A percentile compares a stretch with the other conserved stretches of the same genome.
phyloP scores from a whole-genome alignment of 805 yeast genomes.

The Spencermartinsiella europaea region DNA sequence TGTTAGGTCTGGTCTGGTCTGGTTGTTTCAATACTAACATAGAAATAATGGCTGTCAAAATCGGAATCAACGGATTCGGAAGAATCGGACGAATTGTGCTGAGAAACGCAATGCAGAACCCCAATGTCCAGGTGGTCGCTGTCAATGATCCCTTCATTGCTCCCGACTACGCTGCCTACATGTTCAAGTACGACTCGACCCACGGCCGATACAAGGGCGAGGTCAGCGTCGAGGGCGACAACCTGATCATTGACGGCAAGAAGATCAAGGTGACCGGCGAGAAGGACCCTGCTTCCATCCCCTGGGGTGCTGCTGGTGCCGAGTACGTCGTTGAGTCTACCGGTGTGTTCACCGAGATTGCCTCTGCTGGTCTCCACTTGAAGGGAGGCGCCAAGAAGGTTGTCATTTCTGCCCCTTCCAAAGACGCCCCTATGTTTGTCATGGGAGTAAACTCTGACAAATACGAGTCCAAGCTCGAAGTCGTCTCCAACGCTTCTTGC shows the following conservation, averaged over 20 bases:
- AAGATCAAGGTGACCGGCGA: slow-evolving; percentile 67
- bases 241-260: slow-evolving; percentile 64
- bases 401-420: slow-evolving; percentile 88
- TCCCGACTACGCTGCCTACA: slow-evolving; percentile 87
- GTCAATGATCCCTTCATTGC: slow-evolving; percentile 89
- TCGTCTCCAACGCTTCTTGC: slow-evolving; percentile 90
- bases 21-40: not conserved
- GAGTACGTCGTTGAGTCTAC: slow-evolving; percentile 89
- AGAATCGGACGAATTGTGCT: slow-evolving; percentile 86
- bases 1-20: no score
- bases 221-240: slow-evolving; percentile 49
- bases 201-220: slow-evolving; percentile 82
- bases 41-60: slow-evolving; percentile 44
- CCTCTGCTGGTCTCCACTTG: slow-evolving; percentile 78
- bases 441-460: slow-evolving; percentile 82
- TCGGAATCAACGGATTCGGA: slow-evolving; percentile 94
- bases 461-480: slow-evolving; percentile 68
- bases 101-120: slow-evolving; percentile 71
- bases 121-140: slow-evolving; percentile 77
- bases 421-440: slow-evolving; percentile 94
- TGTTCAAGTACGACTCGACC: slow-evolving; percentile 94
- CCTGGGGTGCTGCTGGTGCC: slow-evolving; percentile 82
- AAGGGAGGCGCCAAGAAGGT: slow-evolving; percentile 94
- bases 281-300: slow-evolving; percentile 79
- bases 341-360: slow-evolving; percentile 84